A percentile compares a stretch with the other conserved stretches of the same genome.
Evolutionary conservation across 306 rosid genomes (phyloP).

Genomic region (Citrullus mucosospermus): DNA sequence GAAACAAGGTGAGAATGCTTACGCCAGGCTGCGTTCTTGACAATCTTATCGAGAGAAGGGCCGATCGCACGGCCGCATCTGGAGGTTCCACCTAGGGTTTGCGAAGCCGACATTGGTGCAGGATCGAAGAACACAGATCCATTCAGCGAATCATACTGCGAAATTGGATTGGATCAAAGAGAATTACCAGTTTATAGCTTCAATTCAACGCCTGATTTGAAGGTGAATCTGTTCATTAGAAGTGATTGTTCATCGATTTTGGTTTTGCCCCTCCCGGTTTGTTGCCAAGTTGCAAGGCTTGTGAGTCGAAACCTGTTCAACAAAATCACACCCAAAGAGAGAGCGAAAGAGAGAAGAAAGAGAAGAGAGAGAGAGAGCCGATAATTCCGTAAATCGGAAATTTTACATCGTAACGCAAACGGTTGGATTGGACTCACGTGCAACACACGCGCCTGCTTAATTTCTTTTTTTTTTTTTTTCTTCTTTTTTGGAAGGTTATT

Average conservation of each 20-base stretch:
- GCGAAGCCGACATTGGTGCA: constrained; percentile 66
- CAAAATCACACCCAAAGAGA: neutral
- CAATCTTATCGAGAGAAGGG: constrained; percentile 86
- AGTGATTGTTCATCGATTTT: neutral
- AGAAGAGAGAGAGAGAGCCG: neutral
- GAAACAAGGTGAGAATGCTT: constrained; percentile 94
- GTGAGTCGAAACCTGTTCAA: neutral
- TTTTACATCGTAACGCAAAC: neutral
- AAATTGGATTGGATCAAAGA: neutral
- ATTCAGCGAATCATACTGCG: constrained; percentile 9
- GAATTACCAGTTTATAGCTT: neutral
- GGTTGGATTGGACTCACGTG: neutral
- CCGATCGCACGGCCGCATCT: constrained; percentile 83
- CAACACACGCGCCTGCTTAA: neutral
- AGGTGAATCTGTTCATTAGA: neutral
- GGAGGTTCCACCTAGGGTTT: constrained; percentile 82
- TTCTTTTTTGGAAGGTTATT: no score
- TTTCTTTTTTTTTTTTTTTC: no score
- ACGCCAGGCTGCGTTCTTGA: constrained; percentile 97
- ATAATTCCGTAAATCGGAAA: neutral
- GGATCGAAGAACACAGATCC: constrained; percentile 17
- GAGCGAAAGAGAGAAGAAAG: neutral
- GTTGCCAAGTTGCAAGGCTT: neutral
- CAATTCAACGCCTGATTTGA: neutral
- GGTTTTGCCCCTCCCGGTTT: neutral